These are phyloP conservation scores for Eucalyptus tenuipes DNA, from an alignment of 345 rosid species.

Conservation along the genomic window DNA sequence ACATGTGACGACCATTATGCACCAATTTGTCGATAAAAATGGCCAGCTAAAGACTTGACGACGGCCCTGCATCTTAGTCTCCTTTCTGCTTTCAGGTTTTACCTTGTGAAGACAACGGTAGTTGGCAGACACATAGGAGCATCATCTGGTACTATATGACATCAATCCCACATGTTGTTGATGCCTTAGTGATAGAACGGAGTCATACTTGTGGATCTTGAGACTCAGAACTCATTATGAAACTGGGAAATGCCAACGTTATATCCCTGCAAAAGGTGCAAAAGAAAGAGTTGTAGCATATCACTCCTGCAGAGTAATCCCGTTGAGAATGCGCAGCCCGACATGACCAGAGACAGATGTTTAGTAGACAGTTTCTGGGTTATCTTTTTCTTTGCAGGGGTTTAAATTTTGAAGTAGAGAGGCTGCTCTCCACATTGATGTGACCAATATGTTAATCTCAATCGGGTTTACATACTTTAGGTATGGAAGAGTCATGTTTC, in stretches of 20 bases:
- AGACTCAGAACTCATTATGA: conserved; percentile 40
- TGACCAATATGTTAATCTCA: background rate
- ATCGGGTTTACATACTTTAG: conserved; percentile 30
- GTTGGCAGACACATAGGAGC: background rate
- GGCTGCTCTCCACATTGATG: background rate
- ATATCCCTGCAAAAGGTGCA: conserved; percentile 52
- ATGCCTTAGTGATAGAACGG: background rate
- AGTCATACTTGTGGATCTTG: conserved; percentile 30
- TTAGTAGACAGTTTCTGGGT: background rate
- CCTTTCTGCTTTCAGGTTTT: background rate
- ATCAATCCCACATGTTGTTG: background rate
- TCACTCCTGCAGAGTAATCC: background rate
- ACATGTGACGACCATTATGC: background rate
- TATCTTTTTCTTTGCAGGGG: background rate
- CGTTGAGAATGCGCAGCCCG: background rate
- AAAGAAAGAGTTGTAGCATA: background rate
- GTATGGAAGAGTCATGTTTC: conserved; percentile 85
- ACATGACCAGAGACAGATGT: background rate
- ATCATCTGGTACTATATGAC: background rate
- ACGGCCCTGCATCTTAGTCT: background rate
- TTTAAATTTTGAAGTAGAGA: background rate
- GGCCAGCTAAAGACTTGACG: background rate
- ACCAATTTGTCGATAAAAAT: background rate
- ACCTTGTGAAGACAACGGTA: background rate
- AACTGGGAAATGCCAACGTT: conserved; percentile 76